Evolutionary conservation across 345 rosid genomes (phyloP), one percentile per base, ranked within the genome.

Genomic region (Gynandropsis gynandra): DNA sequence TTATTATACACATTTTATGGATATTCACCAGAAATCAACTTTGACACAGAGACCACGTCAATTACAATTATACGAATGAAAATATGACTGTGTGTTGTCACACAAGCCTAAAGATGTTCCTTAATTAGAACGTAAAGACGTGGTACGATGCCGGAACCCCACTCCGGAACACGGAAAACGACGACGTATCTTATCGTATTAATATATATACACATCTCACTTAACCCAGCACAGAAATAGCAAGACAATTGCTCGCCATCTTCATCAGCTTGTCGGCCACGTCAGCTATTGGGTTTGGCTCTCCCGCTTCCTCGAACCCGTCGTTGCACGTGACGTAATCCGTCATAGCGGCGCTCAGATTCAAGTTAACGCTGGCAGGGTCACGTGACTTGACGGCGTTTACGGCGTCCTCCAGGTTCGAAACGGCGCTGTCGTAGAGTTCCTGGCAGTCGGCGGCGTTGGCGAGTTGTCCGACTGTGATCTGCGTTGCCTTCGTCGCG

Each of bases 221-320:
- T 63, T 62, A 44, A 70, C 5, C 49, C 29, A 5, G 5, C 29
- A 5, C 16, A 42, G 87, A 74, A 47, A 83, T 65, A 21, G 74
- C 85, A 9, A 80, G 72, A 56, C 83, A 80, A 47, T 74, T 76
- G 47, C 71, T 74, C 52, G 70, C 61, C 76, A 83, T 52, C 43
- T 71, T 63, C 4, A 21, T 19, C 1, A 80, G 74, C 42, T 63
- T 70, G 1, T 47, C 61, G 8, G 42, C 61, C 16, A 61, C 61
- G 16, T 38, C 39, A 15, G 29, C 44, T 36, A 76, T 20, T 16
- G 72, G 72, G 32, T 67, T 67, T 5, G 74, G 76, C 19, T 67
- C 66, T 27, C 45, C 45, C 1, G 61, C 1, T 11, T 44, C 71
- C 1, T 43, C 51, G 20, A 80, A 73, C 7, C 60, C 87, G 8